Base-by-base conservation (phyloP, 2,329 filamentous ascomycete species). In the Trichoderma koningii region DNA sequence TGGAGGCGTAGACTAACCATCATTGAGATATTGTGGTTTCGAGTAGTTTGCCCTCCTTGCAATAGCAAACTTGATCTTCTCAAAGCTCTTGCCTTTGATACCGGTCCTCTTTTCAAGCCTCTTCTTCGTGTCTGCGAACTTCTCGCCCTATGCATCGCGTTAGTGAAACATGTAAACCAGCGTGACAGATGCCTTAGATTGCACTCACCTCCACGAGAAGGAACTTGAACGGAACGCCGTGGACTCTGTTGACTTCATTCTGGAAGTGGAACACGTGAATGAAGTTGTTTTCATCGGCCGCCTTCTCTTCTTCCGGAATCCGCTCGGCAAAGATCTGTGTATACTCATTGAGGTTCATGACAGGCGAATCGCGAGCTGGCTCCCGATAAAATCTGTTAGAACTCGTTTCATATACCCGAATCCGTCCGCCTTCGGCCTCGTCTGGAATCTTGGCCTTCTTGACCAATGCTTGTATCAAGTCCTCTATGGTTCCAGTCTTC, bases 41-140 rank as follows among this genome's bases (percentile, higher is more conserved):
- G 90, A 87, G 77, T 91, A 96, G 48, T 82, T 81, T 59, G 87
- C 83, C 75, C 90, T 83, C 75, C 88, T 82, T 59, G 97, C 85
- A 38, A 96, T 78, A 7, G 93, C 91, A 81, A 99, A 97, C 78
- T 96, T 97, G 77, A 99, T 95, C 83, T 98, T 98, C 77, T 99
- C 94, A 70, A 99, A 93, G 69, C 92, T 92, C 82, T 99, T 99
- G 76, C 95, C 96, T 78, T 97, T 97, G 79, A 99, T 89, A 28
- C 93, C 93, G 0, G 92, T 97, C 66, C 94, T 85, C 77, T 93
- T 94, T 71, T 95, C 93, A 4, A 99, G 82, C n/a, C 95, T 88
- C 79, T 96, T 92, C 80, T 94, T 97, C 50, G 93, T 97, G 41
- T 98, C 92, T 66, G 87, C 88, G 78, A 99, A 98, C 45, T 84